phyloP scores from a whole-genome alignment of 805 yeast species.

The Phaffomyces opuntiae region DNA sequence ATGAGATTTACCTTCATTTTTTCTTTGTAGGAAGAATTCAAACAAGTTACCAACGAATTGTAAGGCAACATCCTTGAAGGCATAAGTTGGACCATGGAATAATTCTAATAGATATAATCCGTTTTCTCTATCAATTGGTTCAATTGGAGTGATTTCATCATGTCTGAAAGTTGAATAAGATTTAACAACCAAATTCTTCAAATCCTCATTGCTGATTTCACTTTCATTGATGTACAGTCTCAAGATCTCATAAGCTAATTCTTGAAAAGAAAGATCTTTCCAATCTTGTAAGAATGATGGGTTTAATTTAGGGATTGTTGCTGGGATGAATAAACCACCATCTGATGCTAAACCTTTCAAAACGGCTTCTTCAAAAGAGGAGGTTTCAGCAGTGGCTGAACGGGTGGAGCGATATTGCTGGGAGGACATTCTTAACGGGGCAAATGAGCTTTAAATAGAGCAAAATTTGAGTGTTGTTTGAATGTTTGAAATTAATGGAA shows the following conservation, averaged over 20 bases:
- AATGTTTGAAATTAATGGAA: too few relatives aligned
- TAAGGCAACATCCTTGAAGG: constrained; percentile 97
- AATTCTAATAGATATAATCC: constrained; percentile 77
- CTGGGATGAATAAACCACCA: constrained; percentile 92
- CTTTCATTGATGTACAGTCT: constrained; percentile 63
- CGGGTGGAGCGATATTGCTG: constrained; percentile 79
- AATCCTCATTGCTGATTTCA: constrained; percentile 70
- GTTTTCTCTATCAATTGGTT: constrained; percentile 47
- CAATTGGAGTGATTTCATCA: constrained; percentile 81
- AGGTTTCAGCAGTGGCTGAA: constrained; percentile 40
- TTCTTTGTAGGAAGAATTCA: constrained; percentile 81
- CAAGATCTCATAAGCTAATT: constrained; percentile 82
- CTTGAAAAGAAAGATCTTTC: constrained; percentile 72
- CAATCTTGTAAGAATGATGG: constrained; percentile 53
- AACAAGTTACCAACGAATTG: constrained; percentile 97
- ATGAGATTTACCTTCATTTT: constrained; percentile 48
- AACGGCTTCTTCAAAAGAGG: constrained; percentile 74
- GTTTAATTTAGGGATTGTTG: constrained; percentile 61
- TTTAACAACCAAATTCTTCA: constrained; percentile 50
- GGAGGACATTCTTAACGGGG: constrained; percentile 27
- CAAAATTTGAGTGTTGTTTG: neutral
- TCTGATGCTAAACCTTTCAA: constrained; percentile 92
- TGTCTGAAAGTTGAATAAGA: constrained; percentile 91
- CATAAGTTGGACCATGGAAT: constrained; percentile 99
- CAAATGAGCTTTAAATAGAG: neutral